Percentiles rank a stretch among this genome's conserved stretches.
Evolutionary conservation across 306 rosid genomes (phyloP).

Genomic region (Acacia acuminata): DNA sequence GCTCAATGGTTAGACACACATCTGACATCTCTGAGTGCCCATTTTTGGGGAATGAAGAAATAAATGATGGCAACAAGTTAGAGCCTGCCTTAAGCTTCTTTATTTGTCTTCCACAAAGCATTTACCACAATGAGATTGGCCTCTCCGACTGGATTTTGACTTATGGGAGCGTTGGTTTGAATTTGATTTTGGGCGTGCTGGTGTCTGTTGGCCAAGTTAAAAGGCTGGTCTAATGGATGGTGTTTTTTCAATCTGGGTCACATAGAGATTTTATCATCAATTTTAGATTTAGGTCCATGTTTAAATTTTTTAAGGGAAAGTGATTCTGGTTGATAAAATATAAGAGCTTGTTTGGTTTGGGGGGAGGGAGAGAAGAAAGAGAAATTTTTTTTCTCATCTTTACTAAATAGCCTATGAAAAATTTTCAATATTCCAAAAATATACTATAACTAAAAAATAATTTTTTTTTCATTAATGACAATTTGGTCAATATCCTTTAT

Average conservation of each 20-base stretch:
- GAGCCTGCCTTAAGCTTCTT: slow-evolving; percentile 29
- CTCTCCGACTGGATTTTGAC: not conserved
- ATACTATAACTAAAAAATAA: no score
- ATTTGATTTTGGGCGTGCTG: not conserved
- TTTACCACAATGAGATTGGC: not conserved
- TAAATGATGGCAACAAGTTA: slow-evolving; percentile 1
- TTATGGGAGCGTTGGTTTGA: not conserved
- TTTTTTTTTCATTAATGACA: no score
- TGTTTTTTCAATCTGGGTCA: not conserved
- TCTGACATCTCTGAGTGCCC: not conserved
- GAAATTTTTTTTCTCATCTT: no score
- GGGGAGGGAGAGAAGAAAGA: no score
- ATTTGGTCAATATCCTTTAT: no score
- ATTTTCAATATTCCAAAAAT: no score
- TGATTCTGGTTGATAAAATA: not conserved
- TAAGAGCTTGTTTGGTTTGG: no score
- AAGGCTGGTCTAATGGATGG: not conserved
- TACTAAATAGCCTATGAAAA: no score
- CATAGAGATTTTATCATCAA: not conserved
- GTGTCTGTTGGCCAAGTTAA: not conserved
- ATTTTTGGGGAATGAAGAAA: not conserved
- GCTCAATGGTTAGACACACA: slow-evolving; percentile 5
- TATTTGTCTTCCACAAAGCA: slow-evolving; percentile 22
- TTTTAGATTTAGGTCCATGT: not conserved
- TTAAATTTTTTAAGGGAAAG: no score